Conservation (phyloP, 2,329 filamentous ascomycete species). For the Cladosporium colombiae region DNA sequence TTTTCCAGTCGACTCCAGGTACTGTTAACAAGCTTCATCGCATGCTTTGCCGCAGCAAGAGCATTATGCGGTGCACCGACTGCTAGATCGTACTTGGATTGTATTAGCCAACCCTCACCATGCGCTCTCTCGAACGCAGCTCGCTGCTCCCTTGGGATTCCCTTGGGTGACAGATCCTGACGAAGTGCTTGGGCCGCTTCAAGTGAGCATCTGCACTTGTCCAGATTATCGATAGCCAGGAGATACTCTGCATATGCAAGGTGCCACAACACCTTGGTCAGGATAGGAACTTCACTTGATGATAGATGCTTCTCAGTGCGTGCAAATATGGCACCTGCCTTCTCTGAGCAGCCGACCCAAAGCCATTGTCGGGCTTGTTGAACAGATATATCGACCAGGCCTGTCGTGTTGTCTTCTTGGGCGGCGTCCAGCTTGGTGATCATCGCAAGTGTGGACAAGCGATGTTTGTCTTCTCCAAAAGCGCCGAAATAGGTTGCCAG, state of each 20-base stretch:
- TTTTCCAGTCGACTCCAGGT: slow-evolving; percentile 28
- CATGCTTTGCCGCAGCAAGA: slow-evolving; percentile 32
- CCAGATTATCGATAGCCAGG: slow-evolving; percentile 27
- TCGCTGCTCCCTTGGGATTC: slow-evolving; percentile 26
- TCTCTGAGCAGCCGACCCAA: slow-evolving; percentile 61
- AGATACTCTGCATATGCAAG: slow-evolving; percentile 28
- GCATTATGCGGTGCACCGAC: slow-evolving; percentile 26
- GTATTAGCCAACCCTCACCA: slow-evolving; percentile 33
- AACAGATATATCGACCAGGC: background rate
- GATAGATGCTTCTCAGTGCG: slow-evolving; percentile 56
- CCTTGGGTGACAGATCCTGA: slow-evolving; percentile 22
- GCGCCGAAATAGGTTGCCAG: slow-evolving; percentile 60
- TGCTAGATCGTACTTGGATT: slow-evolving; percentile 28
- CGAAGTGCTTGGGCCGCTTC: slow-evolving; percentile 25
- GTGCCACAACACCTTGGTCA: slow-evolving; percentile 47
- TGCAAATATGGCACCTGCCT: slow-evolving; percentile 59
- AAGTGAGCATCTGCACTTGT: slow-evolving; percentile 25
- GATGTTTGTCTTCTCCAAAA: slow-evolving; percentile 52
- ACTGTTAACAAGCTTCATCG: slow-evolving; percentile 31
- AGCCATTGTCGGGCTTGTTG: slow-evolving; percentile 51
- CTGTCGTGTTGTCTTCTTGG: background rate
- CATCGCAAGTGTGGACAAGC: slow-evolving; percentile 23
- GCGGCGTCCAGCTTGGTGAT: slow-evolving; percentile 19
- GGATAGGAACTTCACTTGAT: slow-evolving; percentile 43
- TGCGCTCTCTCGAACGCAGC: slow-evolving; percentile 28